Conservation (phyloP, 106 monocot genomes). For the Dioscorea alata region DNA sequence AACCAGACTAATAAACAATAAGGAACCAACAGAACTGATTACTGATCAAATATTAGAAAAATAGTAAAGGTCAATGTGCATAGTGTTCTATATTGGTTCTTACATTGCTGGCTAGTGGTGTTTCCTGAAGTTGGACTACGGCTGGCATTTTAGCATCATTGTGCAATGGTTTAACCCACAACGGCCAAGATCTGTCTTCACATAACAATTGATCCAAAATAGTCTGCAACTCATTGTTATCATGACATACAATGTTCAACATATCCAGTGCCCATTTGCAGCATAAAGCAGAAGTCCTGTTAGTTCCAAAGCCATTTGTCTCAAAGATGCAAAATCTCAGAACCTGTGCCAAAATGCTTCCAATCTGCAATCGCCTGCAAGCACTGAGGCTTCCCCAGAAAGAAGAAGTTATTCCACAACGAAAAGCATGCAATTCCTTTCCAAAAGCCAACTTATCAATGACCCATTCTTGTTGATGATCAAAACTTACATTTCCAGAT, state of each 20-base stretch:
- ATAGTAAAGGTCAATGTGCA: no score
- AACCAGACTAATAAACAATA: no score
- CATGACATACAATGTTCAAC: conserved; percentile 35
- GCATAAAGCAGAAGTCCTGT: conserved; percentile 37
- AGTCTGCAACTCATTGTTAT: conserved; percentile 39
- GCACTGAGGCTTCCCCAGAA: conserved; percentile 36
- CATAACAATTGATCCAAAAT: conserved; percentile 60
- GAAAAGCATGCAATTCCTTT: conserved; percentile 28
- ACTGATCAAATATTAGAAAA: no score
- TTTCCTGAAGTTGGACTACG: conserved; percentile 7
- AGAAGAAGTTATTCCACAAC: conserved; percentile 14
- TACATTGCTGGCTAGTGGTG: conserved; percentile 15
- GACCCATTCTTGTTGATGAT: conserved; percentile 14
- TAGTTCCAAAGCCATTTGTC: conserved; percentile 13
- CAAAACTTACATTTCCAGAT: conserved; percentile 1
- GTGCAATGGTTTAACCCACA: conserved; percentile 49
- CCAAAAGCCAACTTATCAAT: conserved; percentile 31
- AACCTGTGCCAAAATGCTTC: conserved; percentile 52
- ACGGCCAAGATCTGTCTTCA: conserved; percentile 53
- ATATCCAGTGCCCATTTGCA: conserved; percentile 55
- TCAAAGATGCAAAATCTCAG: conserved; percentile 61
- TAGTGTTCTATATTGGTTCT: conserved; percentile 1
- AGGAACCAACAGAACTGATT: no score
- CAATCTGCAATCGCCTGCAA: conserved; percentile 17
- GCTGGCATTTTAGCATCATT: conserved; percentile 18